Conservation (phyloP, 1,139 yeast genomes). For the Yamadazyma taylorii region DNA sequence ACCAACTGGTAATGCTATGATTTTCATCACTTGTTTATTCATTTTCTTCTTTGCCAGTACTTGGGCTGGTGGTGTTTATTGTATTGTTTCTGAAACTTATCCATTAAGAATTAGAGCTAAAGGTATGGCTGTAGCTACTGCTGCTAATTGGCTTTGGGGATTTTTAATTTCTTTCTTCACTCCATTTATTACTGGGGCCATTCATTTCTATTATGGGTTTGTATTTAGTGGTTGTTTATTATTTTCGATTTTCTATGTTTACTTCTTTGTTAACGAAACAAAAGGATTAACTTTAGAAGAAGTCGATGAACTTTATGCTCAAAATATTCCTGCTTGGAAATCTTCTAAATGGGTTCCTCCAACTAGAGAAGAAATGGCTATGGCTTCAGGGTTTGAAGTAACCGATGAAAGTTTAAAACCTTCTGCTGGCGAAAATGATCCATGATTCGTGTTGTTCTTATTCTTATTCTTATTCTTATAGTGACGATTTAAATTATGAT, state of each 20-base stretch:
- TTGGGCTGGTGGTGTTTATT: slow-evolving; percentile 87
- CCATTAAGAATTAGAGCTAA: slow-evolving; percentile 28
- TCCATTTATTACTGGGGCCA: slow-evolving; percentile 25
- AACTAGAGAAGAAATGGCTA: slow-evolving; percentile 23
- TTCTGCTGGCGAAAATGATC: background rate
- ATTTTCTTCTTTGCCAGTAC: slow-evolving; percentile 83
- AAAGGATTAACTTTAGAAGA: slow-evolving; percentile 48
- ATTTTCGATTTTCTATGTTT: slow-evolving; percentile 38
- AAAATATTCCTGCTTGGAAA: slow-evolving; percentile 44
- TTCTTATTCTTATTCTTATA: too few species aligned
- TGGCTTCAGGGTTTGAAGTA: slow-evolving; percentile 11
- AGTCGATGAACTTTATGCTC: slow-evolving; percentile 39
- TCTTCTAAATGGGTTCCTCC: slow-evolving; percentile 49
- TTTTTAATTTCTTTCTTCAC: slow-evolving; percentile 38
- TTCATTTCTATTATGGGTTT: slow-evolving; percentile 16
- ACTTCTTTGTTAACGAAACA: slow-evolving; percentile 47
- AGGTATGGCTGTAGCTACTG: slow-evolving; percentile 36
- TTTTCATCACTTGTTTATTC: slow-evolving; percentile 74
- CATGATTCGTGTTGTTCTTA: too few species aligned
- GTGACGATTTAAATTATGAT: too few species aligned
- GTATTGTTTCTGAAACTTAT: slow-evolving; percentile 46
- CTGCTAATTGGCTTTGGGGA: slow-evolving; percentile 42
- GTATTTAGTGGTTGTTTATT: slow-evolving; percentile 15
- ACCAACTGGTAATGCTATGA: slow-evolving; percentile 71
- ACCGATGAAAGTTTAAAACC: slow-evolving; percentile 2